Base-by-base conservation (phyloP, 2,329 filamentous ascomycete genomes). In the Malbranchea cinnamomea region DNA sequence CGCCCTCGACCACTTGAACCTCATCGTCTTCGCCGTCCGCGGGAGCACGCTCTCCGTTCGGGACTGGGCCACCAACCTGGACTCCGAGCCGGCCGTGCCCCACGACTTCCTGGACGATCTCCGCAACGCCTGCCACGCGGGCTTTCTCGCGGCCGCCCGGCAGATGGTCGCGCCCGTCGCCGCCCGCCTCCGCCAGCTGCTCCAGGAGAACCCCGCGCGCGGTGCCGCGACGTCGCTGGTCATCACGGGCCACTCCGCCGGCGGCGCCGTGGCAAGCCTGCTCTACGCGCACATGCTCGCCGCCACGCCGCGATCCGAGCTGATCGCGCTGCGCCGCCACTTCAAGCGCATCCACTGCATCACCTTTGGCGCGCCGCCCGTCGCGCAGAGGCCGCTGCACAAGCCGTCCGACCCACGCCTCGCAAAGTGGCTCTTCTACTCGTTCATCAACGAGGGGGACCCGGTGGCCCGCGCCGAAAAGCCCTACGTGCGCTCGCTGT, bases 21-120 rank as follows among this genome's bases (percentile, higher is more conserved):
- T 76, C 11, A 76, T 92, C 32, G 77, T 91, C 7, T 80, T 92
- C 44, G 81, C 83, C 9, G 80, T 92, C 37, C 71, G 83, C 12
- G 83, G 83, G 12, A 83, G 75, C 1, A 72, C 81, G 14, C 78
- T 75, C 1, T 78, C 71, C 5, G 79, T 89, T 42, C 73, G 79
- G 59, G 83, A 92, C 54, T 92, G 83, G 83, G 69, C 78, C 2
- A 78, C 89, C 26, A 91, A 92, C 49, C 65, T 89, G 31, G 71
- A 79, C 28, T 69, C 69, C 2, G 71, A 67, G 0, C 81, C 81
- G 0, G 62, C 67, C 0, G 63, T 71, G 2, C 80, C 83, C 0
- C 49, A 47, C 0, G 70, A 68, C 1, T 89, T 91, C 47, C 62
- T 92, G 15, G 82, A 91, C 45, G 82, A 91, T 41, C 52, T 64